Evolutionary conservation across 495 filamentous ascomycete species (phyloP), one percentile per base, ranked within the genome.

Genomic region (Aspergillus steynii): DNA sequence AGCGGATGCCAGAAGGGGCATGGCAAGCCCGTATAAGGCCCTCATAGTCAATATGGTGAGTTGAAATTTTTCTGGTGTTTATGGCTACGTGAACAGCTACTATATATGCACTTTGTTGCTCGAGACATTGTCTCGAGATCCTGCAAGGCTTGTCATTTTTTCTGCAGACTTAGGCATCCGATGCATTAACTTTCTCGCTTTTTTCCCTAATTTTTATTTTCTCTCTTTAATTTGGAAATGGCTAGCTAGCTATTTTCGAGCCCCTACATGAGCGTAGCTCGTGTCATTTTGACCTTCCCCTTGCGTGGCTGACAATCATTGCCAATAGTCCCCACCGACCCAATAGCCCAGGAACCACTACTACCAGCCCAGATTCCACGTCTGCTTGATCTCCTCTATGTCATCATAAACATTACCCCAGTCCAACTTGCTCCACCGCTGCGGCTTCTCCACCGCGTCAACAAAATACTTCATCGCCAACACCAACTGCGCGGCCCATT

Each of bases 401-500:
- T 71, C 65, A 26, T 65, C 47, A 45, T 50, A 51, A 46, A 77
- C 69, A 7, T 68, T 61, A 53, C 53, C 32, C 76, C 76, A 80
- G 26, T 67, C 56, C 55, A 79, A 51, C 5, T 14, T 14, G 32
- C 67, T 65, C 76, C 77, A 80, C 47, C 60, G 50, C 55, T 65
- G 61, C 32, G 76, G 71, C 26, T 57, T 64, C 55, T 77, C 68
- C 50, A 77, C 50, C 57, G 78, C 72, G 53, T 78, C 73, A 53
- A 75, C 66, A 68, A 74, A 81, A 70, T 83, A 77, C 63, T 74
- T 80, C 59, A 84, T 54, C 1, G 82, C 81, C 37, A 82, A 56
- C 48, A 82, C 80, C 45, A 74, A 68, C 75, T 84, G 82, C 49
- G 59, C 59, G 29, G 81, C 76, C 82, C 82, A 84, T 6, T 72